These are phyloP conservation scores for Corylus heterophylla DNA, from an alignment of 306 rosid genomes.

Conservation along the genomic window DNA sequence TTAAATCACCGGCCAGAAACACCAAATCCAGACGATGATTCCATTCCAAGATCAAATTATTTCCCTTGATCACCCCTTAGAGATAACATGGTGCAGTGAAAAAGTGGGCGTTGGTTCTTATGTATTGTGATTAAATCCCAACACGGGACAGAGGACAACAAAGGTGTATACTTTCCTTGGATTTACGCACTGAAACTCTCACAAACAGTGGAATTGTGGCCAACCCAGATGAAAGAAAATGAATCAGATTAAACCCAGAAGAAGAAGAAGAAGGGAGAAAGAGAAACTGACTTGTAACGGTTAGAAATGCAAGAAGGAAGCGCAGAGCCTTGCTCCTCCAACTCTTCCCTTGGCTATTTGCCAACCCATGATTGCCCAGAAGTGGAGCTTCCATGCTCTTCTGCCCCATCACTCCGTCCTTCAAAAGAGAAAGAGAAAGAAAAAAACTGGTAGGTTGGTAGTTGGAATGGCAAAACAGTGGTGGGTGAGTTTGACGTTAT, in stretches of 20 bases:
- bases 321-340: slow-evolving; percentile 15
- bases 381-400: slow-evolving; percentile 44
- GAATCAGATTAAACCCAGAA: background rate
- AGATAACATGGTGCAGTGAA: background rate
- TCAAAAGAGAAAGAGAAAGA: background rate
- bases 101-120: background rate
- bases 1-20: background rate
- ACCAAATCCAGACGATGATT: background rate
- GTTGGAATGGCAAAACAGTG: background rate
- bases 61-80: background rate
- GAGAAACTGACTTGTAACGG: slow-evolving; percentile 36
- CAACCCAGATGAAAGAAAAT: background rate
- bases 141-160: background rate
- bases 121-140: background rate
- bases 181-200: background rate
- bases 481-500: background rate
- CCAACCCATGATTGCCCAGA: slow-evolving; percentile 16
- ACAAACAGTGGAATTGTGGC: background rate
- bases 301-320: slow-evolving; percentile 30
- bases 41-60: background rate
- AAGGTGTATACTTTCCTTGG: background rate
- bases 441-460: background rate
- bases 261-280: background rate
- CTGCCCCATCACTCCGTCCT: slow-evolving; percentile 5
- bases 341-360: slow-evolving; percentile 1